Evolutionary conservation across 352 stramenopile species (phyloP).

Genomic region (Phytophthora ohioensis): DNA sequence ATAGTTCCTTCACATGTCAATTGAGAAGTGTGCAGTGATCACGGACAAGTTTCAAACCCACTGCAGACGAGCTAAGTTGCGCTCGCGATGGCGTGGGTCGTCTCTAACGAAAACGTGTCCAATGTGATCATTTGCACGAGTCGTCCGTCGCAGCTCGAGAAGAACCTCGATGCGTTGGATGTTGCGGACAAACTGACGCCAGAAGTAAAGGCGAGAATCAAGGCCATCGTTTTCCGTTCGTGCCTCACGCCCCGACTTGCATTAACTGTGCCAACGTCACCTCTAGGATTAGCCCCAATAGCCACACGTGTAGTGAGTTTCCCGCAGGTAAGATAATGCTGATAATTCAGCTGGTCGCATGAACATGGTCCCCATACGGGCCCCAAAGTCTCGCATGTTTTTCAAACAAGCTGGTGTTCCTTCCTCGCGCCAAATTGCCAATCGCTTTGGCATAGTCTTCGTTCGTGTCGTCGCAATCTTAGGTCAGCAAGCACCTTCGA

Average conservation of each 20-base stretch:
- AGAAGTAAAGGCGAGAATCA: slow-evolving; percentile 24
- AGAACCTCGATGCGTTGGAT: slow-evolving; percentile 1
- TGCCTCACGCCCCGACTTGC: not conserved
- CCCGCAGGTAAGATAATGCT: not conserved
- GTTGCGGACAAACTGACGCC: slow-evolving; percentile 9
- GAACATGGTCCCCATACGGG: slow-evolving; percentile 4
- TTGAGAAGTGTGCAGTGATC: too few relatives aligned
- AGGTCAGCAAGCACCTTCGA: slow-evolving; percentile 27
- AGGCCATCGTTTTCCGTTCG: not conserved
- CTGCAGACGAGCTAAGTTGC: too few relatives aligned
- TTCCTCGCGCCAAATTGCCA: slow-evolving; percentile 16
- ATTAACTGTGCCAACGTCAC: not conserved
- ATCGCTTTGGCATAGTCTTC: slow-evolving; percentile 15
- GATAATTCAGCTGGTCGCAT: slow-evolving; percentile 14
- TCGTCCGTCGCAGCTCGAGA: slow-evolving; percentile 16
- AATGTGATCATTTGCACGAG: slow-evolving; percentile 2
- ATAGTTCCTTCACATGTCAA: too few relatives aligned
- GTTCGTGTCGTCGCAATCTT: slow-evolving; percentile 13
- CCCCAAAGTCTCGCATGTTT: slow-evolving; percentile 21
- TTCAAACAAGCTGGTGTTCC: slow-evolving; percentile 1
- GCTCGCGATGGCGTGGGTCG: not conserved
- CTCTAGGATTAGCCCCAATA: not conserved
- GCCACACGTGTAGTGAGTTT: too few relatives aligned
- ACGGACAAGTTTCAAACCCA: too few relatives aligned
- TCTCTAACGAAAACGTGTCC: slow-evolving; percentile 18